phyloP scores from a whole-genome alignment of 352 stramenopile genomes.

The Lagenidium sp. region DNA sequence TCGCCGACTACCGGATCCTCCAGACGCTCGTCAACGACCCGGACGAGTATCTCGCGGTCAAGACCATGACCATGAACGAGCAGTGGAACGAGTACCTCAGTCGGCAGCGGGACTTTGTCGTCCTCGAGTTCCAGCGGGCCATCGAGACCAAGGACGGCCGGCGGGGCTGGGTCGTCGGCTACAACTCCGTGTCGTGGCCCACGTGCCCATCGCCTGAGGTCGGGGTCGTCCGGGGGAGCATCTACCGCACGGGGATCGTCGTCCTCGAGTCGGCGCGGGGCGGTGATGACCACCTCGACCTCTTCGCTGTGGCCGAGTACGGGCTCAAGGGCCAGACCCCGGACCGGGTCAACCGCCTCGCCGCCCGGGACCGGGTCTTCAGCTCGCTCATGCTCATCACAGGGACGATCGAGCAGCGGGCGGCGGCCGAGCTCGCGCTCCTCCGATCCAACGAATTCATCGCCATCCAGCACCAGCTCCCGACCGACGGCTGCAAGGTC shows the following conservation, averaged over 20 bases:
- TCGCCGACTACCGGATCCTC: slow-evolving; percentile 8
- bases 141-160: slow-evolving; percentile 8
- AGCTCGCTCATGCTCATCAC: slow-evolving; percentile 5
- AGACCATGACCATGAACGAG: slow-evolving; percentile 8
- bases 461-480: neutral
- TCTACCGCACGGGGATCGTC: slow-evolving; percentile 15
- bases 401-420: slow-evolving; percentile 9
- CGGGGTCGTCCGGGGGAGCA: slow-evolving; percentile 9
- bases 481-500: neutral
- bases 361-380: slow-evolving; percentile 2
- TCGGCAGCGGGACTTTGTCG: slow-evolving; percentile 3
- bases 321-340: slow-evolving; percentile 10
- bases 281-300: slow-evolving; percentile 4
- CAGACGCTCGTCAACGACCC: slow-evolving; percentile 4
- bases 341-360: neutral
- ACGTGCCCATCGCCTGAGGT: slow-evolving; percentile 2
- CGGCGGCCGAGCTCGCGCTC: slow-evolving; percentile 2
- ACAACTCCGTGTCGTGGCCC: slow-evolving; percentile 12
- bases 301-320: slow-evolving; percentile 9
- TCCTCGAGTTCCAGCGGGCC: slow-evolving; percentile 10
- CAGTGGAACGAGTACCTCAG: slow-evolving; percentile 5
- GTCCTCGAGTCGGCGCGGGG: slow-evolving; percentile 4
- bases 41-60: slow-evolving; percentile 8
- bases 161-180: slow-evolving; percentile 12
- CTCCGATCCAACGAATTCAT: slow-evolving; percentile 4